Percentiles rank a stretch among this genome's conserved stretches.
Evolutionary conservation across 371 early-diverging fungal species (phyloP).

Genomic region (Syncephalastrum monosporum): DNA sequence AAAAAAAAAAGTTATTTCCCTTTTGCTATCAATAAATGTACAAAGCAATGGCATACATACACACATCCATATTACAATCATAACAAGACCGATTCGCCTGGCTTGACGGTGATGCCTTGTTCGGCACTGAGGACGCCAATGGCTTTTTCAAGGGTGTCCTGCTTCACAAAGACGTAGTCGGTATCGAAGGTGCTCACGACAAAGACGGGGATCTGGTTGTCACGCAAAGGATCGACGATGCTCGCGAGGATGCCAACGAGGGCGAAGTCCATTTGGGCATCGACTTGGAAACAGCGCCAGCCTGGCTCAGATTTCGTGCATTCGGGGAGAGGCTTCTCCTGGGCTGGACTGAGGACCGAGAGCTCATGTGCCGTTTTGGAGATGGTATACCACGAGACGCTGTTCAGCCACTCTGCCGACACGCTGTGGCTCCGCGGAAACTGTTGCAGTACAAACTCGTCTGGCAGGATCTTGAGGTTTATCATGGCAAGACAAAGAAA

Average conservation of each 20-base stretch:
- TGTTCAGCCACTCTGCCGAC: constrained; percentile 15
- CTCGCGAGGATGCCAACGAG: constrained; percentile 72
- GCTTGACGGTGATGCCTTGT: constrained; percentile 11
- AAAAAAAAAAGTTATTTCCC: too few relatives aligned
- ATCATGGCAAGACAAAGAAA: constrained; percentile 9
- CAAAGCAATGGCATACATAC: too few relatives aligned
- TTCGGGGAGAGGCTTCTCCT: constrained; percentile 12
- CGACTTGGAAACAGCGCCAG: constrained; percentile 67
- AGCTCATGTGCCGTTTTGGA: constrained; percentile 58
- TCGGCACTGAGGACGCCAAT: constrained; percentile 32
- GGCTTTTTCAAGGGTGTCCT: constrained; percentile 51
- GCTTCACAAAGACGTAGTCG: constrained; percentile 74
- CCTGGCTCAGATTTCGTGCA: constrained; percentile 46
- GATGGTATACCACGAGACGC: constrained; percentile 50
- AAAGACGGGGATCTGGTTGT: constrained; percentile 65
- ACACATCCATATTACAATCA: neutral
- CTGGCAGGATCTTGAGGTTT: constrained; percentile 28
- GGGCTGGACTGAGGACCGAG: constrained; percentile 54
- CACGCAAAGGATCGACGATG: constrained; percentile 58
- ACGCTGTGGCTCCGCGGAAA: constrained; percentile 21
- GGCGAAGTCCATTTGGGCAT: constrained; percentile 71
- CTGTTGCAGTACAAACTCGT: constrained; percentile 38
- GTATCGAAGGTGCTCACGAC: constrained; percentile 79
- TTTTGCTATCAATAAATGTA: too few relatives aligned
- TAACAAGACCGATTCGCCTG: constrained; percentile 12